Evolutionary conservation across 805 yeast genomes (phyloP), one percentile per base, ranked within the genome.

Genomic region (Pichia ethanolica): DNA sequence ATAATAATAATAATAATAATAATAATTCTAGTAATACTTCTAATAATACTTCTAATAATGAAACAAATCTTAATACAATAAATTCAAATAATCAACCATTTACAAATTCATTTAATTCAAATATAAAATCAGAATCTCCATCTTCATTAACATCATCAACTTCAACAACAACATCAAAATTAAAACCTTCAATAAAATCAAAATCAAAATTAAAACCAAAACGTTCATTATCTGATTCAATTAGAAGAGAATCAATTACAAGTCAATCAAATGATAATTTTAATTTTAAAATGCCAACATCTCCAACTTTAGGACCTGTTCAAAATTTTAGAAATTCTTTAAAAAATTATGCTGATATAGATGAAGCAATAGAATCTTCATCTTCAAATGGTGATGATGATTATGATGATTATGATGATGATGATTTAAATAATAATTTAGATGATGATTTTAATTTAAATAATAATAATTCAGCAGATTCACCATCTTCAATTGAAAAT

Each of bases 191-290:
- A n/a, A 26, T 12, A 20, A 39, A 32, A 5, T 26, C 37, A 5
- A 7, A 25, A 5, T 14, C 27, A 9, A 47, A 42, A 14, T 11
- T 12, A 13, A 44, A 44, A 28, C 7, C 36, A n/a, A 28, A 11
- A 13, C 26, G 42, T 20, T 25, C 42, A 8, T 10, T n/a, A 26
- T 38, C 46, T 12, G 13, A 33, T 34, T 39, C 44, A 32, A 11
- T n/a, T 4, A 64, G 82, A 56, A 66, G 83, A 52, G 81, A 76
- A 57, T 74, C 80, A 12, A 79, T 79, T 36, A 74, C 81, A 25
- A 73, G 70, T 56, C 63, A 71, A 32, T 62, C 63, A 38, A 61
- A 69, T 14, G 78, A 74, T 55, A 60, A 70, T 47, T 69, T 1
- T 30, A 30, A 68, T 54, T 57, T 73, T 27, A 73, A 68, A 51